Percentiles rank a stretch among this genome's conserved stretches.
Conservation (phyloP, 768 basidiomycete genomes). For the Lyophyllum atratum region DNA sequence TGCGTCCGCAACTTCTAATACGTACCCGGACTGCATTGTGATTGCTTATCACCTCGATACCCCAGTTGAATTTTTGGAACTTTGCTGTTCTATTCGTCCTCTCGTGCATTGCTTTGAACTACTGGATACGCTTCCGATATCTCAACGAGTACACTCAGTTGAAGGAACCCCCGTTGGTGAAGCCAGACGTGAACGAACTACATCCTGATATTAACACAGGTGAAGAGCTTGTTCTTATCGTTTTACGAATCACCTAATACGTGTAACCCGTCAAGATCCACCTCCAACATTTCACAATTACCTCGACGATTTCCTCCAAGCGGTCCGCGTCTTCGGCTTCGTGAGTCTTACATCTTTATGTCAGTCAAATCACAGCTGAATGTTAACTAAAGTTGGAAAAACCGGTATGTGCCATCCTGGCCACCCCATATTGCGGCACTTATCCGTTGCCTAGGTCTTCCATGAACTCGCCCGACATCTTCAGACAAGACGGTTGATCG, state of each 20-base stretch:
- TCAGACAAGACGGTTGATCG: conserved; percentile 92
- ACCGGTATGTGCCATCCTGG: conserved; percentile 57
- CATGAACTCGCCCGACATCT: conserved; percentile 96
- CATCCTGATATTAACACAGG: conserved; percentile 90
- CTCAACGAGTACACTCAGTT: conserved; percentile 75
- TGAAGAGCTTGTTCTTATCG: conserved; percentile 10
- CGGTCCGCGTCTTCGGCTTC: conserved; percentile 96
- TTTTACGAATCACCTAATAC: conserved; percentile 5
- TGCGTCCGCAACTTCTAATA: conserved; percentile 31
- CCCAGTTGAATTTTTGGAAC: conserved; percentile 88
- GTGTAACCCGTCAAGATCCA: conserved; percentile 42
- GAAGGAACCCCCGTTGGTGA: conserved; percentile 79
- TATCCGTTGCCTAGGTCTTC: conserved; percentile 63
- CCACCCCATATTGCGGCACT: neutral
- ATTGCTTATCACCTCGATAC: neutral
- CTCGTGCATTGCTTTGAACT: conserved; percentile 69
- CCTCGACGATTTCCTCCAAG: conserved; percentile 94
- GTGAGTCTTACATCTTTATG: conserved; percentile 36
- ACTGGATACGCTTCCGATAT: conserved; percentile 83
- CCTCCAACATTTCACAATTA: conserved; percentile 91
- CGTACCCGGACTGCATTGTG: neutral
- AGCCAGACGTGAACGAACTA: conserved; percentile 81
- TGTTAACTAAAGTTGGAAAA: conserved; percentile 65
- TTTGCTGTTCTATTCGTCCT: conserved; percentile 77
- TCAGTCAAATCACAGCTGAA: neutral